Evolutionary conservation across 495 filamentous ascomycete species (phyloP), one percentile per base, ranked within the genome.

Genomic region (Talaromyces nanjingensis): DNA sequence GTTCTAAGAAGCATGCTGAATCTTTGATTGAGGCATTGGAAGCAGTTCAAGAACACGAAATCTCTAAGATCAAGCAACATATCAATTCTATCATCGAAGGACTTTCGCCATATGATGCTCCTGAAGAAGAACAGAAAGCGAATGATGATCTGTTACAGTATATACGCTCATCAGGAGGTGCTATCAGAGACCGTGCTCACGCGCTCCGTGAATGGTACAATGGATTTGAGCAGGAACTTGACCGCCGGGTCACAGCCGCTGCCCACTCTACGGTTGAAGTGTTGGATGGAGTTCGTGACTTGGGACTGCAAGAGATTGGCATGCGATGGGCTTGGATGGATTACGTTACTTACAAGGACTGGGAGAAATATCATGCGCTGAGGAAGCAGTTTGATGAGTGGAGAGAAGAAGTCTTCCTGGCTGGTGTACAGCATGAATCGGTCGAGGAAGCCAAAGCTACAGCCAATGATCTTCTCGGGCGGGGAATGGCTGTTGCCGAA

Each of bases 321-420:
- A 93, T 96, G 85, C 91, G 94, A 64, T 99, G 96, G 93, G 92
- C 93, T 1, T 96, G 91, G 89, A 96, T 91, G 83, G 93, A 97
- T 60, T 89, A 89, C 42, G 85, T 99, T 64, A 93, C 92, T 6
- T 96, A 98, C 80, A 93, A 94, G 69, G 92, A 97, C 71, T 99
- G 96, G 96, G 84, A 85, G 29, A 90, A 90, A 69, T 98, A 97
- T 71, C 89, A 97, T 69, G 81, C 87, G 27, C 79, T 98, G 63
- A 96, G 91, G 77, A 84, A 84, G 52, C 86, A 90, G 29, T 89
- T 97, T 54, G 87, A 91, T 42, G 87, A 91, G 69, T 96, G 94
- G 92, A 85, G 88, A 37, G 79, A 82, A n/a, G 87, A 91, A 61
- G 87, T 99, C 52, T 83, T 90, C 66, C 76, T 82, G 22, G 82